A percentile compares a stretch with the other conserved stretches of the same genome.
Conservation (phyloP, 2,329 filamentous ascomycete genomes). For the Lachnellula hyalina region DNA sequence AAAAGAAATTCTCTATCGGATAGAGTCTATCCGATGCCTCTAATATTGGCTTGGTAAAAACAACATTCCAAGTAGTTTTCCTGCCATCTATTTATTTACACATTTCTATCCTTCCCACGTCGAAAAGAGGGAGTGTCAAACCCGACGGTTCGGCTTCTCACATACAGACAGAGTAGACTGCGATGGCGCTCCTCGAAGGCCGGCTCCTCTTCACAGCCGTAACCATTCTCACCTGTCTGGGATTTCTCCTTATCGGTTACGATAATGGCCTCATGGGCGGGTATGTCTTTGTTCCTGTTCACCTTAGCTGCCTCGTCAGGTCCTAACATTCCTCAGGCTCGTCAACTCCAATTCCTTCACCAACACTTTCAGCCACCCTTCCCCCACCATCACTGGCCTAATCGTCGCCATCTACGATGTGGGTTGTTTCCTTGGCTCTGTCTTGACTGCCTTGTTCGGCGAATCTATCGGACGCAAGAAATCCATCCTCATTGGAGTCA, state of each 20-base stretch:
- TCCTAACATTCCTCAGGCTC: not conserved
- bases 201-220: constrained; percentile 37
- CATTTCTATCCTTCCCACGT: too few species aligned
- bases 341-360: constrained; percentile 35
- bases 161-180: not conserved
- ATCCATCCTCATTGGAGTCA: constrained; percentile 50
- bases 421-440: constrained; percentile 45
- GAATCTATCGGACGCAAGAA: constrained; percentile 49
- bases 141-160: not conserved
- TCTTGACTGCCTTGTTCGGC: constrained; percentile 44
- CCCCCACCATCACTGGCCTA: constrained; percentile 38
- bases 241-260: constrained; percentile 44
- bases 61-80: too few species aligned
- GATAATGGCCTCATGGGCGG: constrained; percentile 43
- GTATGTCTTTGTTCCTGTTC: constrained; percentile 12
- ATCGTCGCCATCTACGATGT: constrained; percentile 47
- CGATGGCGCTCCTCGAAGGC: constrained; percentile 14
- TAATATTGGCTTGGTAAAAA: too few species aligned
- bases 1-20: too few species aligned
- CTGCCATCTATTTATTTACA: too few species aligned
- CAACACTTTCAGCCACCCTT: constrained; percentile 36
- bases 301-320: not conserved
- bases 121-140: too few species aligned
- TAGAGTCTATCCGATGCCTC: too few species aligned
- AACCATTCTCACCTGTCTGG: constrained; percentile 40